Evolutionary conservation across 148 eudicot genomes (phyloP), one percentile per base, ranked within the genome.

Genomic region (Chenopodium quinoa): DNA sequence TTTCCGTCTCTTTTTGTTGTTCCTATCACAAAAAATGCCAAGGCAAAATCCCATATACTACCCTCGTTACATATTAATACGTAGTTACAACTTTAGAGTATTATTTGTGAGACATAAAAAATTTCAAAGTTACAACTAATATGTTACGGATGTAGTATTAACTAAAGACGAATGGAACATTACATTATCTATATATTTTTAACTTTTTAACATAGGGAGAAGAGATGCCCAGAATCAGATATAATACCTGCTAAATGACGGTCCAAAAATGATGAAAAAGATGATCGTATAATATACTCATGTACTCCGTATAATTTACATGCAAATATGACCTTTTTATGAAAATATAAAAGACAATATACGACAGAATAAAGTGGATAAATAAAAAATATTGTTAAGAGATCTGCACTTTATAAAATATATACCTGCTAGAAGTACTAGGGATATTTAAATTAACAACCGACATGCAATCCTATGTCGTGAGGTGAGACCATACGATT

Each of bases 401-500:
- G 66, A 62, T 62, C 27, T 62, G 66, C 66, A 69, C n/a, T 32
- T 69, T 47, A 74, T 40, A 40, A 40, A 40, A 40, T 40, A 40
- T 74, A 74, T 50, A 75, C 32, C 16, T 75, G 44, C 44, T 11
- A 32, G 32, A 54, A 19, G 7, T 75, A 44, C 63, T 11, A 32
- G 32, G 7, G 2, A 74, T 75, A 29, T 75, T 52, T 52, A 29
- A 6, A 52, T 23, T 56, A 75, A 1, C 20, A 72, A 46, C 75
- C 12, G 29, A 46, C 75, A 72, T 72, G 75, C 31, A 44, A 8
- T 11, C 54, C 10, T 40, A 64, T 65, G 71, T 71, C 50, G 50
- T 64, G 34, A 64, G 44, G 68, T 63, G 56, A 77, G 27, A 77
- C 50, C 79, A 63, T 77, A 76, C 4, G 10, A n/a, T n/a, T 40